These are phyloP conservation scores for Musa schizocarpa DNA, from an alignment of 176 grass and related monocot species.

Conservation along the genomic window DNA sequence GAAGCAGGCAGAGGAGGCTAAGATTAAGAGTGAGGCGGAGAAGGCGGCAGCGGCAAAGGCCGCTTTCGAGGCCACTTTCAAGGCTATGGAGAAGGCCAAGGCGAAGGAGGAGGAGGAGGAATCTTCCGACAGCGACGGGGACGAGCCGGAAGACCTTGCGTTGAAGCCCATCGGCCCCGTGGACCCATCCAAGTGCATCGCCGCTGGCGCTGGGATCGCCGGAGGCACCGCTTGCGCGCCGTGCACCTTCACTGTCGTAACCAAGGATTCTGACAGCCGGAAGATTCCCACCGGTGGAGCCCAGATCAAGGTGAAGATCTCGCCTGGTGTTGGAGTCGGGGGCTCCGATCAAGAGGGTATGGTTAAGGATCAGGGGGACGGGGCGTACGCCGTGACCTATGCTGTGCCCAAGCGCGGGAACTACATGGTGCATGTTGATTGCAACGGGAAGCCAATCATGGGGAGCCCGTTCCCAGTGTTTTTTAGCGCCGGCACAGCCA, in stretches of 20 bases:
- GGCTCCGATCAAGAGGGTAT: slow-evolving; percentile 52
- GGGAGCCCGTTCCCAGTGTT: slow-evolving; percentile 97
- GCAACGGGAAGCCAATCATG: slow-evolving; percentile 55
- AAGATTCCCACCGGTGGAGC: slow-evolving; percentile 44
- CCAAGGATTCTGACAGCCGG: slow-evolving; percentile 54
- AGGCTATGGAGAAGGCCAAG: slow-evolving; percentile 31
- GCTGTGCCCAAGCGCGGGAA: slow-evolving; percentile 76
- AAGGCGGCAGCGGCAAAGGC: slow-evolving; percentile 78
- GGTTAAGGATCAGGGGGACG: slow-evolving; percentile 70
- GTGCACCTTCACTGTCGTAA: slow-evolving; percentile 50
- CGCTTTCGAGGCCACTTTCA: slow-evolving; percentile 94
- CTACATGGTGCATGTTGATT: slow-evolving; percentile 74
- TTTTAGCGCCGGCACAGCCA: slow-evolving; percentile 42
- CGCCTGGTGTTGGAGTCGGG: slow-evolving; percentile 51
- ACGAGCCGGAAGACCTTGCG: slow-evolving; percentile 27
- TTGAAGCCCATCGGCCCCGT: slow-evolving; percentile 42
- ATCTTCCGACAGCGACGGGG: slow-evolving; percentile 15
- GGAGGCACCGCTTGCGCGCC: slow-evolving; percentile 47
- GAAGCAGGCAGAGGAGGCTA: slow-evolving; percentile 90
- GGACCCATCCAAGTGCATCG: slow-evolving; percentile 54
- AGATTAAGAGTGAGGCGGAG: slow-evolving; percentile 88
- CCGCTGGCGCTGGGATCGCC: slow-evolving; percentile 53
- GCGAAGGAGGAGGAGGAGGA: not conserved
- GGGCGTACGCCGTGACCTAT: slow-evolving; percentile 72
- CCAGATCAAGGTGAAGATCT: slow-evolving; percentile 45